phyloP scores from a whole-genome alignment of 257 asterid genomes.

The Solanum piurae region DNA sequence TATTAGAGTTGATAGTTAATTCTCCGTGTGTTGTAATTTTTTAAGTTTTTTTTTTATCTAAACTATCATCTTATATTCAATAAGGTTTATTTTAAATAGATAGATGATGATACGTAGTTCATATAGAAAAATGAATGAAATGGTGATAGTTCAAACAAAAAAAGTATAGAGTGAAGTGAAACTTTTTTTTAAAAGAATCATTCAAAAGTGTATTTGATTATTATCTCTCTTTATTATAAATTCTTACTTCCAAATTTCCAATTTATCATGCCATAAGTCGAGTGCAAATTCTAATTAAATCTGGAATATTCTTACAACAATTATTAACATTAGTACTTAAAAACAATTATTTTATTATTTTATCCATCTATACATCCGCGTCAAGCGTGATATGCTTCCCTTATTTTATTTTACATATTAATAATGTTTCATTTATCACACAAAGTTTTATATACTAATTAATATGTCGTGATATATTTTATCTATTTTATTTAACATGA shows the following conservation, averaged over 20 bases:
- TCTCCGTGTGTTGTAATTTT: no score
- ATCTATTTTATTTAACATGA: not conserved
- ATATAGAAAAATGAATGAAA: no score
- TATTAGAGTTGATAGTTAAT: not conserved
- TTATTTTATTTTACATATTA: not conserved
- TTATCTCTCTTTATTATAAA: no score
- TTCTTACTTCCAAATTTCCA: no score
- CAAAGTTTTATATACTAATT: not conserved
- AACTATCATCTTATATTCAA: no score
- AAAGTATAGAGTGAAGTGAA: rapidly evolving
- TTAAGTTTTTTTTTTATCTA: no score
- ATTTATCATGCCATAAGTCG: no score
- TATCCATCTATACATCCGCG: not conserved
- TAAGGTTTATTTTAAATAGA: no score
- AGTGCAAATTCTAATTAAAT: not conserved
- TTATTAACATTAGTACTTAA: not conserved
- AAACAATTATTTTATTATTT: not conserved
- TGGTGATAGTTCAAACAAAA: no score
- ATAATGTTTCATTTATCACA: not conserved
- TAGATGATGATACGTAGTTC: no score
- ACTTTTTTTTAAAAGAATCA: no score
- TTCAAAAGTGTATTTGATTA: no score
- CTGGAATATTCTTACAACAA: not conserved
- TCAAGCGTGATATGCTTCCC: not conserved
- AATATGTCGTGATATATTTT: not conserved